These are phyloP conservation scores for Scedosporium aurantiacum DNA, from an alignment of 2,329 filamentous ascomycete genomes.

Conservation along the genomic window DNA sequence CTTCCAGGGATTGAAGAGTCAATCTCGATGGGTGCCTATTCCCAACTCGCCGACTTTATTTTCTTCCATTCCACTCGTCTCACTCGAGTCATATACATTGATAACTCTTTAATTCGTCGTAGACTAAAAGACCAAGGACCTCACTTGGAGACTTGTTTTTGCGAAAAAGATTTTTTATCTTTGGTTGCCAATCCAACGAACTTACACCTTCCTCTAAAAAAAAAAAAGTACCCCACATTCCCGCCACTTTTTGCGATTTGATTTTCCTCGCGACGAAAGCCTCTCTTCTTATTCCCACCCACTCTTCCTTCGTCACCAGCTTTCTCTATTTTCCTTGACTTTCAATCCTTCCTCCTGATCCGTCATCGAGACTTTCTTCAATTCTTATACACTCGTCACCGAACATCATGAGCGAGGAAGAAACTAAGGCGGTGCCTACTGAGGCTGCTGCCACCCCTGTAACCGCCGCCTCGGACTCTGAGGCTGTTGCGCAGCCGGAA, in stretches of 20 bases:
- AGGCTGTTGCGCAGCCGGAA: constrained; percentile 14
- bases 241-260: background rate
- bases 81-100: background rate
- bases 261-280: background rate
- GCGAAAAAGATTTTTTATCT: background rate
- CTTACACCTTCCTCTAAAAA: background rate
- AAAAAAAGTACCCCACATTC: background rate
- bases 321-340: background rate
- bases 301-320: constrained; percentile 7
- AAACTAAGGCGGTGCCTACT: constrained; percentile 5
- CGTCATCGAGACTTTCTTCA: background rate
- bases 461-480: constrained; percentile 11
- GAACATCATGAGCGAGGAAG: constrained; percentile 3
- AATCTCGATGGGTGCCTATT: background rate
- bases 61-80: background rate
- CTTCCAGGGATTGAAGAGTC: background rate
- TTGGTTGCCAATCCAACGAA: background rate
- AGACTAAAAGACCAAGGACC: background rate
- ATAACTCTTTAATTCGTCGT: background rate
- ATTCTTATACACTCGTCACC: background rate
- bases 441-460: constrained; percentile 8
- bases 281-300: background rate
- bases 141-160: background rate
- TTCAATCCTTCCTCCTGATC: no score
- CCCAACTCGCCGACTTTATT: background rate